Percentiles rank a stretch among this genome's conserved stretches.
Evolutionary conservation across 2,329 filamentous ascomycete species (phyloP).

Genomic region (Aurifilum marmelostoma): DNA sequence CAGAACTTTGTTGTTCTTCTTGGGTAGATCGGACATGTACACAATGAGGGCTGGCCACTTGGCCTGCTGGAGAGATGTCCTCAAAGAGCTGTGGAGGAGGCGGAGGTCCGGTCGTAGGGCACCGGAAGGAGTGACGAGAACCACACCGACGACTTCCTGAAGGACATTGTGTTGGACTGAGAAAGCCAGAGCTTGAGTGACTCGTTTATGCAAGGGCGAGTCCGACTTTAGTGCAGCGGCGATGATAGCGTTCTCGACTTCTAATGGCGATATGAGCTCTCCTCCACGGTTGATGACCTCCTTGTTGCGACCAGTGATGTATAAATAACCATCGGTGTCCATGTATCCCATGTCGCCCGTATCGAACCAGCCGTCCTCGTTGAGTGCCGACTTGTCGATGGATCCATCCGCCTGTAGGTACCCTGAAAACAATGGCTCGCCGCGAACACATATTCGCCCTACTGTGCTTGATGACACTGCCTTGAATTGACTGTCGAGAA

Average conservation of each 20-base stretch:
- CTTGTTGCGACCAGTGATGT: conserved; percentile 91
- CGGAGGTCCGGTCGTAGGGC: conserved; percentile 44
- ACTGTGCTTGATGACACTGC: conserved; percentile 71
- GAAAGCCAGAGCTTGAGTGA: conserved; percentile 23
- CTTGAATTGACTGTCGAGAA: conserved; percentile 71
- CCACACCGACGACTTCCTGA: conserved; percentile 26
- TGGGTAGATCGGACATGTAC: conserved; percentile 60
- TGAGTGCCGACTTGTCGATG: conserved; percentile 76
- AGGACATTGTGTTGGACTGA: conserved; percentile 24
- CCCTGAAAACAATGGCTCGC: conserved; percentile 81
- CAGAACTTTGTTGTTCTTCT: conserved; percentile 61
- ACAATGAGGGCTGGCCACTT: conserved; percentile 57
- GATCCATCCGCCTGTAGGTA: conserved; percentile 77
- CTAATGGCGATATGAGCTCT: conserved; percentile 87
- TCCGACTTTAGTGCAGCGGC: conserved; percentile 20
- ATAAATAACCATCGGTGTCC: conserved; percentile 78
- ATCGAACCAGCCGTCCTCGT: conserved; percentile 78
- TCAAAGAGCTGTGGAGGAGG: conserved; percentile 50
- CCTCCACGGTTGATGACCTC: conserved; percentile 90
- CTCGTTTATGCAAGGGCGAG: conserved; percentile 14
- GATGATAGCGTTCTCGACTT: conserved; percentile 70
- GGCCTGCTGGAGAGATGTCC: conserved; percentile 51
- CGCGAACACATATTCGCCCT: conserved; percentile 81
- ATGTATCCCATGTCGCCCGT: conserved; percentile 85
- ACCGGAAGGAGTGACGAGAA: conserved; percentile 20